Conservation (phyloP, 169 alveolate genomes). For the Babesia divergens region DNA sequence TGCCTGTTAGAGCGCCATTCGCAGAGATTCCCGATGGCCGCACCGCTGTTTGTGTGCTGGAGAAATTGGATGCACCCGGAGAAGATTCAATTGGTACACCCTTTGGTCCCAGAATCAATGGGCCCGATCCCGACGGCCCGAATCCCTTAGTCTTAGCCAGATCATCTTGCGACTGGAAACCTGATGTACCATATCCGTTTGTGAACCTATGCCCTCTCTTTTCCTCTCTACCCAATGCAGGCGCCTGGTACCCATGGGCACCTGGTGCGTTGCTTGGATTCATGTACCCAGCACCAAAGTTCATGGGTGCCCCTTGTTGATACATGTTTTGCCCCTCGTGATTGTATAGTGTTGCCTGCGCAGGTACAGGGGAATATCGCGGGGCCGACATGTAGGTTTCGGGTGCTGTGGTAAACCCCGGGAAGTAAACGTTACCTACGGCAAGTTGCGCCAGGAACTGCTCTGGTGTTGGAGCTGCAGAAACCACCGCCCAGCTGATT, state of each 20-base stretch:
- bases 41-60: neutral
- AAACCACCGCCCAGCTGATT: conserved; percentile 80
- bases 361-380: neutral
- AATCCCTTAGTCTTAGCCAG: neutral
- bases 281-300: neutral
- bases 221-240: neutral
- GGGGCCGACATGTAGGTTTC: neutral
- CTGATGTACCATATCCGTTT: neutral
- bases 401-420: conserved; percentile 40
- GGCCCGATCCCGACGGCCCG: conserved; percentile 8
- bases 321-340: neutral
- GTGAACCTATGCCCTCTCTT: conserved; percentile 12
- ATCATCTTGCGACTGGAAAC: neutral
- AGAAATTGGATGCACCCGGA: neutral
- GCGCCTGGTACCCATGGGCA: neutral
- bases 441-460: conserved; percentile 68
- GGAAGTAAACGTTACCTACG: conserved; percentile 52
- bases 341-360: neutral
- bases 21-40: conserved; percentile 24
- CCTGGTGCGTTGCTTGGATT: neutral
- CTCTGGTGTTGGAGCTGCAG: conserved; percentile 74
- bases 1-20: neutral
- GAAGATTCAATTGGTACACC: conserved; percentile 32
- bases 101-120: conserved; percentile 43
- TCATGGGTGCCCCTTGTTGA: neutral